Evolutionary conservation across 1,139 yeast genomes (phyloP).

Genomic region (Barnettozyma hawaiiensis): DNA sequence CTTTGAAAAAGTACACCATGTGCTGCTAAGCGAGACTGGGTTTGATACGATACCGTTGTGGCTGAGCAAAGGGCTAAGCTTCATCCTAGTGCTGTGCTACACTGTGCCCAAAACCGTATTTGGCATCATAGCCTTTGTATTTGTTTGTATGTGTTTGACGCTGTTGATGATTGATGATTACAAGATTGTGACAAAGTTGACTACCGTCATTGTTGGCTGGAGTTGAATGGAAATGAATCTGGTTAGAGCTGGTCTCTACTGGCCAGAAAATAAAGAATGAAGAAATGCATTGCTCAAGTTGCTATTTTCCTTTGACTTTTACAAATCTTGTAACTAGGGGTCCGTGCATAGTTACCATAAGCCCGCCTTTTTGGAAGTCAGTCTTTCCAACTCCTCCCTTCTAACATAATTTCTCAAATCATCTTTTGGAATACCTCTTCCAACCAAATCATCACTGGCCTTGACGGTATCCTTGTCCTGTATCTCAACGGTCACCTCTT

Average conservation of each 20-base stretch:
- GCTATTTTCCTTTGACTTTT: background rate
- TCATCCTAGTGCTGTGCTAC: background rate
- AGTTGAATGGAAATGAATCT: background rate
- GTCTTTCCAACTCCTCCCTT: slow-evolving; percentile 1
- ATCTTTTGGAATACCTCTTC: slow-evolving; percentile 5
- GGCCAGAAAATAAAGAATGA: background rate
- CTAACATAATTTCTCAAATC: slow-evolving; percentile 6
- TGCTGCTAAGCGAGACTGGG: background rate
- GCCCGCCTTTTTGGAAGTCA: background rate
- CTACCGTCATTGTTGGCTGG: background rate
- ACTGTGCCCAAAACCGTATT: background rate
- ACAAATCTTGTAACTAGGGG: background rate
- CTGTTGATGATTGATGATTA: background rate
- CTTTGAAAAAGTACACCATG: background rate
- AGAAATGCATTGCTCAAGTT: background rate
- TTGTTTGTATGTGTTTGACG: background rate
- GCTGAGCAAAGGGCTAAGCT: background rate
- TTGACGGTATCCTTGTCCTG: slow-evolving; percentile 2
- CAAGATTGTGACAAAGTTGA: background rate
- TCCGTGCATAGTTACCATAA: background rate
- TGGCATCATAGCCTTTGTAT: background rate
- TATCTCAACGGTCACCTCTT: slow-evolving; percentile 8
- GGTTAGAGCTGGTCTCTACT: background rate
- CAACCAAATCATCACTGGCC: slow-evolving; percentile 1
- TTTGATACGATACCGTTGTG: background rate